phyloP scores from a whole-genome alignment of 192 early-diverging fungal species.

The Coemansia sp. region DNA sequence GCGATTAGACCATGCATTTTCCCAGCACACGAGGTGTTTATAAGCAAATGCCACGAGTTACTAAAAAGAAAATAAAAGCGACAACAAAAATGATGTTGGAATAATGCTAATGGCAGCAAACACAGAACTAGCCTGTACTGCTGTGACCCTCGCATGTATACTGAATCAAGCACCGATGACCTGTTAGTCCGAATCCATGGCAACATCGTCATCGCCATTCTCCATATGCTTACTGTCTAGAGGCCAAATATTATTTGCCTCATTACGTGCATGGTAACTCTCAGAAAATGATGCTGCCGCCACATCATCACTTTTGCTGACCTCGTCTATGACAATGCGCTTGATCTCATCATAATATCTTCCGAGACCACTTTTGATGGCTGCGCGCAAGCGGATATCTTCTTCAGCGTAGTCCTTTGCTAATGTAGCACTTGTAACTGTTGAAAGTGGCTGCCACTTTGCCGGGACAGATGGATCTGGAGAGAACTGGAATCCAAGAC shows the following conservation, averaged over 20 bases:
- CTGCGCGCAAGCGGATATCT: conserved; percentile 24
- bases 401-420: conserved; percentile 27
- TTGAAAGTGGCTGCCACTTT: conserved; percentile 11
- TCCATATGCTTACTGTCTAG: conserved; percentile 15
- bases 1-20: too few species aligned
- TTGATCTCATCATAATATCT: conserved; percentile 38
- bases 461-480: neutral
- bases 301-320: neutral
- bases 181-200: conserved; percentile 2
- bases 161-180: neutral
- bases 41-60: too few species aligned
- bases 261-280: neutral
- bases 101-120: too few species aligned
- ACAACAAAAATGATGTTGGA: too few species aligned
- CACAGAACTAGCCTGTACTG: too few species aligned
- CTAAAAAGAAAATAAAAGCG: too few species aligned
- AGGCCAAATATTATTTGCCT: neutral
- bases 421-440: conserved; percentile 21
- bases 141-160: too few species aligned
- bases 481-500: conserved; percentile 27
- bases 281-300: neutral
- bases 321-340: conserved; percentile 31
- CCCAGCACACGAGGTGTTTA: too few species aligned
- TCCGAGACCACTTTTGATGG: conserved; percentile 22
- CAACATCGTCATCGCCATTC: conserved; percentile 13